Evolutionary conservation across 805 yeast species (phyloP).

Genomic region (Torulaspora gathmanii): DNA sequence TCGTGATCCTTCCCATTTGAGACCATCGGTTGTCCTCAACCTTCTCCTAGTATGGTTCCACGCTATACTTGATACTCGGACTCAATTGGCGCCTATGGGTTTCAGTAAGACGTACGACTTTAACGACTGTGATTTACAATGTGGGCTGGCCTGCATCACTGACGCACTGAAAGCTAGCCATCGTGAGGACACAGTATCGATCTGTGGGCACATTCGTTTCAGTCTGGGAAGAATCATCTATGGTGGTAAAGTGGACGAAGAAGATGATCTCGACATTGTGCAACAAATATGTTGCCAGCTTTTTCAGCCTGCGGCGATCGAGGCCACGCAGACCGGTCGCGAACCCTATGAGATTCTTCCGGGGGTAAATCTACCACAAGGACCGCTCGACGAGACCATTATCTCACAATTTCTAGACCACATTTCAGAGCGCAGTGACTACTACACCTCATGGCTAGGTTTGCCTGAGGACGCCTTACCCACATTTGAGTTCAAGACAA

Average conservation of each 20-base stretch:
- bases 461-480: constrained; percentile 9
- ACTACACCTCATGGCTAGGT: constrained; percentile 12
- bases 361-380: constrained; percentile 12
- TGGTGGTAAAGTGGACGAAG: constrained; percentile 49
- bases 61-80: constrained; percentile 53
- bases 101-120: constrained; percentile 61
- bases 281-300: constrained; percentile 9
- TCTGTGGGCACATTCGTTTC: constrained; percentile 4
- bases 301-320: constrained; percentile 5
- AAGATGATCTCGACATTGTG: constrained; percentile 37
- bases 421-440: constrained; percentile 12
- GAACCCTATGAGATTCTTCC: constrained; percentile 12
- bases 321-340: background rate
- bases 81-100: constrained; percentile 58
- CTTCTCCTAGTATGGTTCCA: constrained; percentile 69
- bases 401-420: constrained; percentile 5
- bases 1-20: constrained; percentile 26
- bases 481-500: background rate
- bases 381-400: background rate
- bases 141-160: constrained; percentile 44
- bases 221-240: constrained; percentile 19
- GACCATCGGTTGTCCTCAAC: constrained; percentile 29
- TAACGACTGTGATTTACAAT: constrained; percentile 63
- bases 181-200: background rate
- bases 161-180: constrained; percentile 9